Conservation (phyloP, 192 early-diverging fungal genomes). For the Linnemannia elongata region DNA sequence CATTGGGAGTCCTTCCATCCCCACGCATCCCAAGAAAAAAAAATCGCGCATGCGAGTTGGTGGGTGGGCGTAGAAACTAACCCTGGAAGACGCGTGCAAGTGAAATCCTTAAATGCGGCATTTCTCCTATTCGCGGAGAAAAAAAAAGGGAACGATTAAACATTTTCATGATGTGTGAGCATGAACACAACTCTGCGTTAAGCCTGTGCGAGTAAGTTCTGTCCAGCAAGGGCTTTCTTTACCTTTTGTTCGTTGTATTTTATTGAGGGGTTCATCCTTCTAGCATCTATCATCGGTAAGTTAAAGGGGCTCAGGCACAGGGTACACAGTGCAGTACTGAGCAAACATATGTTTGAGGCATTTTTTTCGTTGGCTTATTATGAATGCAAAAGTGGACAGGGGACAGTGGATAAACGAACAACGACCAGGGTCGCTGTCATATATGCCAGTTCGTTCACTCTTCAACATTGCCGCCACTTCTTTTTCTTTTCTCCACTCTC, state of each 20-base stretch:
- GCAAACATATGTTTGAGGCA: no score
- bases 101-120: background rate
- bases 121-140: conserved; percentile 9
- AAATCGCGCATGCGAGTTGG: background rate
- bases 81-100: background rate
- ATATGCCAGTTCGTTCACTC: background rate
- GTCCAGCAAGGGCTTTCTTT: background rate
- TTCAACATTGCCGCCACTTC: background rate
- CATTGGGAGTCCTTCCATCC: background rate
- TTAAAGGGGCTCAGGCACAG: background rate
- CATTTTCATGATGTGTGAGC: no score
- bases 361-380: no score
- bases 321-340: background rate
- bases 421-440: background rate
- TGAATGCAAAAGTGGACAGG: no score
- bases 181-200: background rate
- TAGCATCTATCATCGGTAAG: background rate
- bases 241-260: background rate
- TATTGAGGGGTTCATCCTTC: background rate
- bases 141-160: no score
- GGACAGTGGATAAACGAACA: background rate
- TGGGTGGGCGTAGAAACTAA: background rate
- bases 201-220: background rate
- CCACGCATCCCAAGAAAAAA: background rate
- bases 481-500: background rate